Percentiles rank a stretch among this genome's conserved stretches.
phyloP scores from a whole-genome alignment of 495 filamentous ascomycete genomes.

The Aspergillus funiculosus region DNA sequence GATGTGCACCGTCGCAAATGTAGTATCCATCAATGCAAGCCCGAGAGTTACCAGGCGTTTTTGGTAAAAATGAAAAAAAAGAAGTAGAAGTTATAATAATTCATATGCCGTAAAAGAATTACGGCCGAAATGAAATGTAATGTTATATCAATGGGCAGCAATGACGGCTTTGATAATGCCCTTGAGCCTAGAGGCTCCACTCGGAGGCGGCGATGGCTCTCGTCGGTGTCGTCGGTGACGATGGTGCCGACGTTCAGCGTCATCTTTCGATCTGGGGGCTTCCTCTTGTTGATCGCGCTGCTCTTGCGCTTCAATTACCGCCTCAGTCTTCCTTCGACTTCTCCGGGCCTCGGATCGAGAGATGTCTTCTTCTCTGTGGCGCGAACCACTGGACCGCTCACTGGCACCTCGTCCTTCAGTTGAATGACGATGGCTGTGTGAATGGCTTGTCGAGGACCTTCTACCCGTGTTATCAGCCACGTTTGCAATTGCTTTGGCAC shows the following conservation, averaged over 20 bases:
- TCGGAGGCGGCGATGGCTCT: conserved; percentile 30
- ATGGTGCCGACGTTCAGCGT: conserved; percentile 23
- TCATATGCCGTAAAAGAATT: no score
- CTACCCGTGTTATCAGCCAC: conserved; percentile 22
- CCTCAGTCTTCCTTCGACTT: conserved; percentile 9
- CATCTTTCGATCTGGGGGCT: conserved; percentile 12
- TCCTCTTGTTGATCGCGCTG: conserved; percentile 13
- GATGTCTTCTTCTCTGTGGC: conserved; percentile 20
- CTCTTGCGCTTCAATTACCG: conserved; percentile 3
- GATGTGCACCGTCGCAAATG: no score
- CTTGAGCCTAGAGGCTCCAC: conserved; percentile 34
- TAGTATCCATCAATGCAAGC: no score
- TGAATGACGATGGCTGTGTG: conserved; percentile 30
- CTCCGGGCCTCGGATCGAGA: conserved; percentile 8
- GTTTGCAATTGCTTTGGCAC: conserved; percentile 27
- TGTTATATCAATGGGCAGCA: conserved; percentile 27
- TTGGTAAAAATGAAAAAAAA: conserved; percentile 1
- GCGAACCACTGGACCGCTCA: conserved; percentile 28
- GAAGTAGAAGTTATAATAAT: conserved; percentile 3
- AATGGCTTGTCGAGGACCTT: conserved; percentile 29
- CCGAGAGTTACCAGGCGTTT: no score
- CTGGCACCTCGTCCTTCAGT: conserved; percentile 27
- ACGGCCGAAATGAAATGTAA: conserved; percentile 1
- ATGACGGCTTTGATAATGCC: conserved; percentile 32
- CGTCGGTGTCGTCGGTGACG: conserved; percentile 31